Conservation (phyloP, 1,284 basidiomycete species). For the Boletus albobrunnescens region DNA sequence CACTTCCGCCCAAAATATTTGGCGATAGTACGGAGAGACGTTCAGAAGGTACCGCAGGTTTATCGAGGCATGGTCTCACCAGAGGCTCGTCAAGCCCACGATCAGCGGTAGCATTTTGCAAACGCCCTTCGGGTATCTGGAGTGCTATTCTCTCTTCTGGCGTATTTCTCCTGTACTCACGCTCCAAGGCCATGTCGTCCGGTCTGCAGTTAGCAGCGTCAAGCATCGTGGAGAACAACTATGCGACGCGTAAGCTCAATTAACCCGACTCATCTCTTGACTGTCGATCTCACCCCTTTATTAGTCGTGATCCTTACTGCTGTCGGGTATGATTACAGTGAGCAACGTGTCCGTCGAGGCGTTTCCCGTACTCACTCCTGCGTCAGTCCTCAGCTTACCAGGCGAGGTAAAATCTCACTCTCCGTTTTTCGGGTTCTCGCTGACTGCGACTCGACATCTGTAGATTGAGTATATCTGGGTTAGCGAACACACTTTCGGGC, state of each 20-base stretch:
- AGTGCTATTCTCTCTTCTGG: neutral
- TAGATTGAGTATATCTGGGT: constrained; percentile 6
- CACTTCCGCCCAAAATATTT: no score
- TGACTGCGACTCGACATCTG: neutral
- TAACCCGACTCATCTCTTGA: neutral
- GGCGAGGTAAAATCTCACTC: constrained; percentile 2
- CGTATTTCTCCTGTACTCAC: no score
- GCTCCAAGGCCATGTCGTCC: neutral
- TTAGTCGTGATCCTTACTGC: constrained; percentile 1
- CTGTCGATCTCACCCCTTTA: neutral
- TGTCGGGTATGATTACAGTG: constrained; percentile 8
- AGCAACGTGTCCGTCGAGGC: no score
- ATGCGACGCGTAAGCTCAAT: neutral
- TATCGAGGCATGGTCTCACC: no score
- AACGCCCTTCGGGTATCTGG: neutral
- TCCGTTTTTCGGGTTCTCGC: no score
- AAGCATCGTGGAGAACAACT: constrained; percentile 1
- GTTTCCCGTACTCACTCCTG: neutral
- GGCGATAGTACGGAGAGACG: no score
- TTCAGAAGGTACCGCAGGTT: no score
- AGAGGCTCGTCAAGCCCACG: no score
- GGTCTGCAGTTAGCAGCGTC: neutral
- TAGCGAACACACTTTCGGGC: neutral
- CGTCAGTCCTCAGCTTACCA: neutral
- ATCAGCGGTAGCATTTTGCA: no score